Evolutionary conservation across 257 asterid genomes (phyloP).

Genomic region (Ocimum tenuiflorum): DNA sequence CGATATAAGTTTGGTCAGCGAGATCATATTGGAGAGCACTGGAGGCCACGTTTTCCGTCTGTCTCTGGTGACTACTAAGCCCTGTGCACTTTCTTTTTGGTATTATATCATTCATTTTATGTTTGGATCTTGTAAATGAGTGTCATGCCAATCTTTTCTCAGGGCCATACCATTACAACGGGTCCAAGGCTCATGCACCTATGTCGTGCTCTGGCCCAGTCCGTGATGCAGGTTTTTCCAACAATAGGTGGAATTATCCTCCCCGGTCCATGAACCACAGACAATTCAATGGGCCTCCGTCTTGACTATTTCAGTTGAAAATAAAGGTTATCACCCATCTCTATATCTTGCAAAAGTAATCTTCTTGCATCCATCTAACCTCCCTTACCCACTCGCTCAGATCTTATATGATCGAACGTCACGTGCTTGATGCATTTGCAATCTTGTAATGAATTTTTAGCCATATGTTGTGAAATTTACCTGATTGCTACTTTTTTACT

Average conservation of each 20-base stretch:
- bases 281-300: constrained; percentile 46
- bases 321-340: constrained; percentile 52
- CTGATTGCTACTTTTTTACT: background rate
- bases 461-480: background rate
- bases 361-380: background rate
- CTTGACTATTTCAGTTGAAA: constrained; percentile 60
- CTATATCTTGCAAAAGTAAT: background rate
- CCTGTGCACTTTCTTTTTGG: background rate
- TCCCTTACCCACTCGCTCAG: no score
- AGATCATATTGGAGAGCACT: constrained; percentile 53
- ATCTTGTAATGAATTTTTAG: background rate
- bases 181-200: constrained; percentile 48
- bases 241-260: constrained; percentile 59
- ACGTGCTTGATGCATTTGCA: background rate
- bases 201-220: constrained; percentile 48
- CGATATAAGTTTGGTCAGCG: constrained; percentile 39
- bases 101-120: background rate
- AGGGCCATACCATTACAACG: constrained; percentile 67
- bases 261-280: constrained; percentile 53
- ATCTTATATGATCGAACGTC: background rate
- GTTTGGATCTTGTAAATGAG: constrained; percentile 4
- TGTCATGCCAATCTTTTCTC: constrained; percentile 4
- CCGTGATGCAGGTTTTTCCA: constrained; percentile 42
- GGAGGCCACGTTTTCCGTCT: constrained; percentile 61
- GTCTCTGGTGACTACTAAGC: constrained; percentile 41